phyloP scores from a whole-genome alignment of 495 filamentous ascomycete species.

The Aspergillus cristatus region DNA sequence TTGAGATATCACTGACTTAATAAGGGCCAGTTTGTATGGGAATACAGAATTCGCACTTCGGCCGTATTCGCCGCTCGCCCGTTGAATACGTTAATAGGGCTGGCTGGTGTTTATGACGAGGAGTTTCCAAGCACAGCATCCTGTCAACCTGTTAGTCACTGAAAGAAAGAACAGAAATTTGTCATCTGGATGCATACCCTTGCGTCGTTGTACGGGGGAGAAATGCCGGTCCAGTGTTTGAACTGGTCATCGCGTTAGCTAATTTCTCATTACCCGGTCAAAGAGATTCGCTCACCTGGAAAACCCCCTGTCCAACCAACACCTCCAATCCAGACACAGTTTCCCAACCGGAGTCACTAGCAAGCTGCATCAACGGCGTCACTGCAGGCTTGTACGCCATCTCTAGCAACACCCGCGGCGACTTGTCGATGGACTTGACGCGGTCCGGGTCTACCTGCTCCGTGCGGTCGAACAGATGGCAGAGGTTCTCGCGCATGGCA shows the following conservation, averaged over 20 bases:
- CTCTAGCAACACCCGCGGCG: constrained; percentile 62
- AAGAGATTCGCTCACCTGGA: constrained; percentile 37
- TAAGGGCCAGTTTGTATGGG: too few species aligned
- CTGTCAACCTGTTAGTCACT: constrained; percentile 9
- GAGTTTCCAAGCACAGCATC: constrained; percentile 20
- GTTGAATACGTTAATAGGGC: too few species aligned
- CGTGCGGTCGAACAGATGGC: constrained; percentile 48
- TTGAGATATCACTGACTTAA: too few species aligned
- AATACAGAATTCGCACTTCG: too few species aligned
- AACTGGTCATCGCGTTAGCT: constrained; percentile 37
- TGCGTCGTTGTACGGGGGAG: constrained; percentile 57
- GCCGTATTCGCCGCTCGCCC: too few species aligned
- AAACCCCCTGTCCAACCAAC: constrained; percentile 78
- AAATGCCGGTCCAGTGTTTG: constrained; percentile 70
- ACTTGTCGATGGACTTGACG: constrained; percentile 21
- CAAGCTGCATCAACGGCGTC: constrained; percentile 80
- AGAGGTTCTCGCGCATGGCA: constrained; percentile 58
- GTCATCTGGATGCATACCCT: constrained; percentile 21
- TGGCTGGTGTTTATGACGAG: constrained; percentile 10
- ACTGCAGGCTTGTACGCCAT: constrained; percentile 91
- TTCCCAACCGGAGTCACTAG: constrained; percentile 71
- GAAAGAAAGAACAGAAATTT: too few species aligned
- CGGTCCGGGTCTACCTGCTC: constrained; percentile 29
- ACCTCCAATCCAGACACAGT: constrained; percentile 85
- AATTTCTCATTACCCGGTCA: constrained; percentile 5